phyloP scores from a whole-genome alignment of 345 rosid genomes.

The Eucalyptus pauciflora region DNA sequence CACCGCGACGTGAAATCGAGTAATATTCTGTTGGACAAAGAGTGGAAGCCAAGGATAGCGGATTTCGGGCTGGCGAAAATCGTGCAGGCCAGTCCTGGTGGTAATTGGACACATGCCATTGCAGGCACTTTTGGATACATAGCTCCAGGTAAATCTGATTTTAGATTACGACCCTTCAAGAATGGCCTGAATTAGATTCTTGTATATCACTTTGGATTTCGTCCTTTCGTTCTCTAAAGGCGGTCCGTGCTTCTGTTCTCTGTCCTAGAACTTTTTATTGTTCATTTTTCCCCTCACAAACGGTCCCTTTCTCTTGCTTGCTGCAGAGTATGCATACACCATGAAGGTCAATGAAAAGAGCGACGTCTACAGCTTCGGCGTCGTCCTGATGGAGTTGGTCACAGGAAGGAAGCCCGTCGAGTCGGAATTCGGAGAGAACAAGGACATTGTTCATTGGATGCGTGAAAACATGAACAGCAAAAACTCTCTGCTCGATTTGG shows the following conservation, averaged over 20 bases:
- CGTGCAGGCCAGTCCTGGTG: constrained; percentile 34
- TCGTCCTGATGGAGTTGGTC: constrained; percentile 74
- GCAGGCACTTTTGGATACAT: constrained; percentile 86
- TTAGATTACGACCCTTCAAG: neutral
- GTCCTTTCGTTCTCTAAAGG: neutral
- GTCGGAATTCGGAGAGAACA: constrained; percentile 51
- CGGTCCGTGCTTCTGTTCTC: neutral
- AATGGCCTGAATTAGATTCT: neutral
- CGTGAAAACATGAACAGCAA: constrained; percentile 15
- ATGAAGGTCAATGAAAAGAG: constrained; percentile 53
- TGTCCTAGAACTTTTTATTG: neutral
- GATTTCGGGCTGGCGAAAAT: constrained; percentile 89
- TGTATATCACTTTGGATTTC: neutral
- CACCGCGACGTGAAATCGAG: constrained; percentile 88
- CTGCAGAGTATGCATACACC: constrained; percentile 64
- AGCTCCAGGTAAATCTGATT: constrained; percentile 60
- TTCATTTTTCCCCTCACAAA: neutral
- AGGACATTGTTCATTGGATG: constrained; percentile 65
- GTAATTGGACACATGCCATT: constrained; percentile 36
- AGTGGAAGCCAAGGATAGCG: constrained; percentile 76
- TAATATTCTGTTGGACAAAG: constrained; percentile 71
- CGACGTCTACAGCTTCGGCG: constrained; percentile 86
- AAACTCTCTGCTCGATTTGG: constrained; percentile 23
- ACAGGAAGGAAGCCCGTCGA: constrained; percentile 70
- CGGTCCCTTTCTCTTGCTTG: neutral